Evolutionary conservation across 2,329 filamentous ascomycete genomes (phyloP).

Genomic region (Penicillium sp.): DNA sequence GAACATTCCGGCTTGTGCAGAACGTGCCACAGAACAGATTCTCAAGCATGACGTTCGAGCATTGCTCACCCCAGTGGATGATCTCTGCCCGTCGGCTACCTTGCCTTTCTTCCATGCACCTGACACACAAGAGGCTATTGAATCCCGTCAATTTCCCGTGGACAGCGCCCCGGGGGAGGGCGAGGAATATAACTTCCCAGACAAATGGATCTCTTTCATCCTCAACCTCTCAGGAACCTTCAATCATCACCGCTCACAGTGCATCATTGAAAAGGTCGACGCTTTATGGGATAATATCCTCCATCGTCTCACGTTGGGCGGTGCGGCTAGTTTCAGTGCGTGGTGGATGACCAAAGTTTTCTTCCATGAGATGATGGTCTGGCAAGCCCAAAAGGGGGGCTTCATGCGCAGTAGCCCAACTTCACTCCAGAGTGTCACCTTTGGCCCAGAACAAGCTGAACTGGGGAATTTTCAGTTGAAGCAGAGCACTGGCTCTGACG

Average conservation of each 20-base stretch:
- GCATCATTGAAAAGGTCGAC: constrained; percentile 43
- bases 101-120: constrained; percentile 33
- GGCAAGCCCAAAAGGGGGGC: constrained; percentile 82
- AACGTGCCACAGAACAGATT: constrained; percentile 34
- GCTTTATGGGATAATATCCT: constrained; percentile 42
- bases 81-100: constrained; percentile 25
- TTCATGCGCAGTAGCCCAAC: constrained; percentile 60
- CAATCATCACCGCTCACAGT: constrained; percentile 39
- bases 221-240: constrained; percentile 38
- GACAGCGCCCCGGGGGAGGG: constrained; percentile 30
- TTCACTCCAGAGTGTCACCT: constrained; percentile 26
- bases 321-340: constrained; percentile 44
- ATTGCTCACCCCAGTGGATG: constrained; percentile 39
- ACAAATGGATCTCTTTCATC: constrained; percentile 45
- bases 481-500: constrained; percentile 13
- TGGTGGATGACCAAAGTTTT: constrained; percentile 80
- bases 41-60: constrained; percentile 43
- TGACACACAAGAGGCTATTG: constrained; percentile 28
- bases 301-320: constrained; percentile 41
- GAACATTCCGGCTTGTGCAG: constrained; percentile 38
- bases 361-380: constrained; percentile 88
- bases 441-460: constrained; percentile 21
- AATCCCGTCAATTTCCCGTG: constrained; percentile 33
- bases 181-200: constrained; percentile 45
- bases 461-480: constrained; percentile 22